Base-by-base conservation (phyloP, 768 basidiomycete species). In the Mycena rosella region DNA sequence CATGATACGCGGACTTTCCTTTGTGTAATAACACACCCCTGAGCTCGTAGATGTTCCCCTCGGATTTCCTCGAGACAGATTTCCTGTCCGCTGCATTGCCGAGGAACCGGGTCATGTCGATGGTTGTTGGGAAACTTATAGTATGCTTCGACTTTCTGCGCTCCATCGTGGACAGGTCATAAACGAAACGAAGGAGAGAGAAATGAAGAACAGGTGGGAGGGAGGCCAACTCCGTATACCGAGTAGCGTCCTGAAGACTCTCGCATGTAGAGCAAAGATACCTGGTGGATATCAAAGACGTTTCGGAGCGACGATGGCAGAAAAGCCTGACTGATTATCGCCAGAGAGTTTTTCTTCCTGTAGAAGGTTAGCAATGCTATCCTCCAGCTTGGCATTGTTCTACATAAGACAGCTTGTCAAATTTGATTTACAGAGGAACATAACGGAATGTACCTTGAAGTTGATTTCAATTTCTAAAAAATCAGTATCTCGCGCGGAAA, bases 121-220 rank as follows among this genome's bases (percentile, higher is more conserved):
- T 81, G 10, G 78, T 76, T 22, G 81, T 82, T 0, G 96, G 96
- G 78, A 95, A 98, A n/a, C 85, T 81, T 47, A 98, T 88, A 34
- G 83, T 79, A 66, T 94, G 86, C 77, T 96, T 96, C 59, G 90
- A 91, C 80, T 99, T 99, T 79, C 90, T 94, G 68, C 97, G 89
- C 72, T 92, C 89, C 85, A 91, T 88, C 0, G 90, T 88, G 26
- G 88, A 79, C 36, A 91, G 71, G 78, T 96, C 94, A 73, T 92
- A 99, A 30, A 94, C 89, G 78, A 99, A 99, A n/a, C 97, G 93
- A 62, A 97, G 86, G 57, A 98, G 80, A 24, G 96, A 96, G 73
- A 99, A 91, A 78, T 99, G 95, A 2, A 98, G 84, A 8, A 96
- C 91, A 0, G 95, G 94, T 2, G 97, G 97, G 7, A 98, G 85